Evolutionary conservation across 257 asterid species (phyloP).

Genomic region (Rehmannia glutinosa): DNA sequence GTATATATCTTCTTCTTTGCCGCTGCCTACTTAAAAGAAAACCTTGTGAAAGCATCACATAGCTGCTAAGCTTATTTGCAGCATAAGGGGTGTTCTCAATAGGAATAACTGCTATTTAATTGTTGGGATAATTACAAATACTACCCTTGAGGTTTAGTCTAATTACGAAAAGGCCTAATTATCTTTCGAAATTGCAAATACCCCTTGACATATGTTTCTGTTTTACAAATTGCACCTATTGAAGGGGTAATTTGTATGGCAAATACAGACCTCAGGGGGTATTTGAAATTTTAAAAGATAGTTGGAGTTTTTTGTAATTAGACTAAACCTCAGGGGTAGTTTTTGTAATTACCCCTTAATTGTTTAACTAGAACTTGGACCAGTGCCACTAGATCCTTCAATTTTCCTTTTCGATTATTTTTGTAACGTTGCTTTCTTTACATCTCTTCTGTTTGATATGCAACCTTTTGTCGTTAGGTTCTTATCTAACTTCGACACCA

Average conservation of each 20-base stretch:
- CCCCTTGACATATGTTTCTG: background rate
- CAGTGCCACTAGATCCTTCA: too few species aligned
- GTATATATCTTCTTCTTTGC: too few species aligned
- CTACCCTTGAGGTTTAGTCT: background rate
- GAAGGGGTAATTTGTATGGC: background rate
- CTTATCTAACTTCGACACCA: slow-evolving; percentile 6
- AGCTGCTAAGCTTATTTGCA: background rate
- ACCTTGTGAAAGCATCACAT: background rate
- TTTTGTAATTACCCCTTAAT: too few species aligned
- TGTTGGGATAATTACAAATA: background rate
- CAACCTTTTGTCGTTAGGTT: background rate
- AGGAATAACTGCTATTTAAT: background rate
- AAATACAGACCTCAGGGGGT: background rate
- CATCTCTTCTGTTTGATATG: background rate
- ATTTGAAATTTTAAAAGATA: too few species aligned
- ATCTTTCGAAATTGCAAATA: background rate
- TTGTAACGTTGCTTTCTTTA: background rate
- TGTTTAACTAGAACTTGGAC: too few species aligned
- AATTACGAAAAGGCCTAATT: background rate
- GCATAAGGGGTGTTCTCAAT: background rate
- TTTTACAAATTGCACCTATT: background rate
- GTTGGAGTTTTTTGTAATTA: too few species aligned
- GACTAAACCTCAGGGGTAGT: too few species aligned
- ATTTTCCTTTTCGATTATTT: too few species aligned
- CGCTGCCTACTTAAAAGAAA: background rate